Evolutionary conservation across 331 rosid species (phyloP), one percentile per base, ranked within the genome.

Genomic region (Saraca asoca): DNA sequence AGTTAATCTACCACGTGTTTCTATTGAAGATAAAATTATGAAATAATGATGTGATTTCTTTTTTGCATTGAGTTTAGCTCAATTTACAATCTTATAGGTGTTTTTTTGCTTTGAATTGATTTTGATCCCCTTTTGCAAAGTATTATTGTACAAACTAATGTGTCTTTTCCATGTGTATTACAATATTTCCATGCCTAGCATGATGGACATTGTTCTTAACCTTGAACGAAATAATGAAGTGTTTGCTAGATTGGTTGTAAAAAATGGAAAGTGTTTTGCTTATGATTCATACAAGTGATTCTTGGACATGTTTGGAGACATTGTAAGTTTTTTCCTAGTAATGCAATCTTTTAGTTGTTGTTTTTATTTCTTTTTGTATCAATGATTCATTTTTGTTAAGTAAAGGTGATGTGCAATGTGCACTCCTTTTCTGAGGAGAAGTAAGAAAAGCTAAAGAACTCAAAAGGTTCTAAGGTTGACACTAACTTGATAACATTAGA

Each of bases 171-270:
- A 29, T 45, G 59, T 67, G 33, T 59, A 55, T 62, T 64, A 13
- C 48, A 52, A 93, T 96, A 83, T 93, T 77, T 93, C 98, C 58
- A 93, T 93, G 97, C 98, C 97, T 55, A 97, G 97, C 57, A 90
- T 90, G 96, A 93, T 90, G 98, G 98, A 93, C 82, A 93, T 96
- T 93, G n/a, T n/a, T 76, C 98, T 93, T 80, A 93, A 93, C 85
- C 96, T 90, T 52, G 97, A 97, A 70, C 75, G 90, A 48, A 90
- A 90, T 74, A 96, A 93, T 66, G 86, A 90, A 61, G 97, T 93
- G 59, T 95, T 85, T 52, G 85, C 84, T 70, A 95, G 96, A 39
- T 82, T 93, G 80, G 96, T 95, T 38, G 71, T 80, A 65, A 93
- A 90, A 78, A 90, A 97, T 67, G 97, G 98, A 44, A 97, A 88